Conservation (phyloP, 345 rosid species). For the Salix koriyanagi region DNA sequence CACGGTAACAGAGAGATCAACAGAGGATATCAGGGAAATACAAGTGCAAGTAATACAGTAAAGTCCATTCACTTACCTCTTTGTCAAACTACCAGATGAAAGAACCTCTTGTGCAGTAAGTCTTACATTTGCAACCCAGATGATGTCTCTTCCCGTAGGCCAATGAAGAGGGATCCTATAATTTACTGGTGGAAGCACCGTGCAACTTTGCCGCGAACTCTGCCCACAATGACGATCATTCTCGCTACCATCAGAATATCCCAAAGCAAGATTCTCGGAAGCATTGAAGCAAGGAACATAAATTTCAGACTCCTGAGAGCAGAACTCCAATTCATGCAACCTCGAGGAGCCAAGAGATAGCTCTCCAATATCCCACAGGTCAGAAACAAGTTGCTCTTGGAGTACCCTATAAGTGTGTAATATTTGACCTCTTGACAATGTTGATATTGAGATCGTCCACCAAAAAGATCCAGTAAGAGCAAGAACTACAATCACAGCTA, state of each 20-base stretch:
- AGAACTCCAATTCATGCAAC: slow-evolving; percentile 71
- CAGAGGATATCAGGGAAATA: not conserved
- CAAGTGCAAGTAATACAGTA: not conserved
- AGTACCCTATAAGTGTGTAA: slow-evolving; percentile 74
- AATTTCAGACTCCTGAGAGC: slow-evolving; percentile 64
- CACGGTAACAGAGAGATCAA: slow-evolving; percentile 14
- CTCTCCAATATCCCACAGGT: slow-evolving; percentile 88
- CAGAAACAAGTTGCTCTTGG: slow-evolving; percentile 83
- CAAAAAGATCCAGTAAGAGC: slow-evolving; percentile 83
- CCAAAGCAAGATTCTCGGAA: slow-evolving; percentile 54
- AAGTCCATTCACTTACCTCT: slow-evolving; percentile 50
- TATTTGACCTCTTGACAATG: slow-evolving; percentile 65
- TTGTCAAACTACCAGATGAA: slow-evolving; percentile 90
- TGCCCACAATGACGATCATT: slow-evolving; percentile 62
- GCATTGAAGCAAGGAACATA: slow-evolving; percentile 81
- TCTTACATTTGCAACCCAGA: slow-evolving; percentile 83
- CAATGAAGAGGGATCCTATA: slow-evolving; percentile 91
- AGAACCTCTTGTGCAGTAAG: slow-evolving; percentile 89
- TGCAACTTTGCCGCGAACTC: slow-evolving; percentile 53
- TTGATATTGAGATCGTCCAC: slow-evolving; percentile 85
- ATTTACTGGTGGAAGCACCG: slow-evolving; percentile 63
- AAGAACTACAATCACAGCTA: slow-evolving; percentile 55
- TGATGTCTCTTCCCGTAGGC: slow-evolving; percentile 94
- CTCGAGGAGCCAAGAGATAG: slow-evolving; percentile 70
- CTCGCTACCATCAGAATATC: slow-evolving; percentile 49